phyloP scores from a whole-genome alignment of 2,329 filamentous ascomycete genomes.

The Graphium sp. region DNA sequence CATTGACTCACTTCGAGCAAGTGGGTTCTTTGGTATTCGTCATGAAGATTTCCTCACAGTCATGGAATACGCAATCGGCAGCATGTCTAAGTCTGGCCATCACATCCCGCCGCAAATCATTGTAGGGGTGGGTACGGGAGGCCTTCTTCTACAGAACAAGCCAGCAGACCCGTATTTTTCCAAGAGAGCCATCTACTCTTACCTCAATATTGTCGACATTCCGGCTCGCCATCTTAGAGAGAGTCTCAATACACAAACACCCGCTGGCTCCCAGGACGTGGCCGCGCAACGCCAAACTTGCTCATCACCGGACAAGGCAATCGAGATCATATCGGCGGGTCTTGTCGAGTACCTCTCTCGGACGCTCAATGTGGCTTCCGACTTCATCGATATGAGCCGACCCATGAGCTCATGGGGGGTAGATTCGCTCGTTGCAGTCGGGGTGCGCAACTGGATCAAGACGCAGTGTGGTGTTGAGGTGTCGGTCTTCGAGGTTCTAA shows the following conservation, averaged over 20 bases:
- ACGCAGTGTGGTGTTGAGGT: conserved; percentile 24
- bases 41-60: conserved; percentile 30
- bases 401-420: conserved; percentile 28
- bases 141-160: conserved; percentile 31
- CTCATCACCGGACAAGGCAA: too few relatives aligned
- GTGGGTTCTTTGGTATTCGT: conserved; percentile 36
- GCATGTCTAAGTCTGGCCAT: conserved; percentile 5
- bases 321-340: too few relatives aligned
- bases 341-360: too few relatives aligned
- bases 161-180: conserved; percentile 37
- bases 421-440: conserved; percentile 34
- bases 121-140: conserved; percentile 36
- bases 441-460: conserved; percentile 31
- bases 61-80: conserved; percentile 25
- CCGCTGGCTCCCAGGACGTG: too few relatives aligned
- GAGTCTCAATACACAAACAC: too few relatives aligned
- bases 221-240: not conserved
- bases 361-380: conserved; percentile 25
- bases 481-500: conserved; percentile 29
- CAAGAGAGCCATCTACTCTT: conserved; percentile 27
- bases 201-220: conserved; percentile 27
- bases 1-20: conserved; percentile 28
- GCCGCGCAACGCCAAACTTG: too few relatives aligned
- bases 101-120: conserved; percentile 28
- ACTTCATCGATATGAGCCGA: conserved; percentile 23